Conservation (phyloP, 352 stramenopile genomes). For the Ophiocytium majus region DNA sequence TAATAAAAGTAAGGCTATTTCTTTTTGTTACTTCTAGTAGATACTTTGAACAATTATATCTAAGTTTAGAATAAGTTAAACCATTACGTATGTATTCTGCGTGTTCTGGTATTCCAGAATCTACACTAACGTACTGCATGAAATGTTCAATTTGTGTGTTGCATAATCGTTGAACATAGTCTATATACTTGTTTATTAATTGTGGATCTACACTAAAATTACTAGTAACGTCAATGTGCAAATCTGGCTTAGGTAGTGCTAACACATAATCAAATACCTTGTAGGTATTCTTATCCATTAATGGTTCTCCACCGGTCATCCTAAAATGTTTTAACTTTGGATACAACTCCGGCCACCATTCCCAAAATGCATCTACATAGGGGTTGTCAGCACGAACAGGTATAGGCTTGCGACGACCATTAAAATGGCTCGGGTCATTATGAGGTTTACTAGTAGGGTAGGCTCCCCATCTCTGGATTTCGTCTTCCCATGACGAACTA, state of each 20-base stretch:
- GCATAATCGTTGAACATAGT: neutral
- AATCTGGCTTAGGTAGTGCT: neutral
- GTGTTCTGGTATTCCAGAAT: neutral
- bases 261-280: neutral
- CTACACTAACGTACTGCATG: neutral
- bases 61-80: neutral
- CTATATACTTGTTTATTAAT: neutral
- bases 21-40: neutral
- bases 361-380: constrained; percentile 3
- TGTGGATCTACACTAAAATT: neutral
- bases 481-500: neutral
- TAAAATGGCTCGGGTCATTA: too few relatives aligned
- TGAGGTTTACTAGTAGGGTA: neutral
- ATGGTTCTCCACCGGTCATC: neutral
- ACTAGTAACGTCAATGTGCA: neutral
- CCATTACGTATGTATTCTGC: neutral
- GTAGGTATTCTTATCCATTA: neutral
- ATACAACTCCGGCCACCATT: constrained; percentile 4
- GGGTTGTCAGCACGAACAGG: too few relatives aligned
- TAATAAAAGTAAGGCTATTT: neutral
- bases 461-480: neutral
- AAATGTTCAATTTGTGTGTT: neutral
- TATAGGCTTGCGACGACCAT: too few relatives aligned
- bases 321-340: neutral
- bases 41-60: neutral